These are phyloP conservation scores for Cutaneotrichosporon curvatum DNA, from an alignment of 1,284 basidiomycete genomes.

Conservation along the genomic window DNA sequence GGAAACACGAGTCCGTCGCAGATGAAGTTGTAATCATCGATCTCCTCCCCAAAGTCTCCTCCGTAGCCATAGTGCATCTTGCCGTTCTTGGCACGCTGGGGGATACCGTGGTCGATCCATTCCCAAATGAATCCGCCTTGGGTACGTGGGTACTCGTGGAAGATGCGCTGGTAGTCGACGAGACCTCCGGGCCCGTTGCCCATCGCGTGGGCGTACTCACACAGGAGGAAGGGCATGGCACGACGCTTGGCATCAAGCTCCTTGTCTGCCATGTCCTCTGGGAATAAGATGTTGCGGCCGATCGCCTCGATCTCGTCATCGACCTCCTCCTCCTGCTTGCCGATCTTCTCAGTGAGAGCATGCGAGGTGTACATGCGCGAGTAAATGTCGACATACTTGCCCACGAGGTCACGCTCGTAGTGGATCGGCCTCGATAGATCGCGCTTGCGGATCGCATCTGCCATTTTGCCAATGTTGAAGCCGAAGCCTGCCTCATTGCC, in stretches of 20 bases:
- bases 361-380: conserved; percentile 20
- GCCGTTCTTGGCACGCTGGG: conserved; percentile 7
- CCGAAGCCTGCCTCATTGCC: conserved; percentile 24
- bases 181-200: conserved; percentile 24
- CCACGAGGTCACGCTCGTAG: conserved; percentile 20
- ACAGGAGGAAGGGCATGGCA: conserved; percentile 18
- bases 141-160: conserved; percentile 18
- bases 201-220: conserved; percentile 26
- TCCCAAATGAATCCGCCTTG: conserved; percentile 30
- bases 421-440: conserved; percentile 19
- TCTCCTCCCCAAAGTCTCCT: conserved; percentile 28
- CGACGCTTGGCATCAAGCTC: conserved; percentile 10
- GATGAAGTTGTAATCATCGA: conserved; percentile 24
- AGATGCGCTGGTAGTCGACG: conserved; percentile 20
- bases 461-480: conserved; percentile 19
- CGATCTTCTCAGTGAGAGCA: conserved; percentile 16
- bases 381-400: conserved; percentile 19
- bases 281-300: conserved; percentile 6
- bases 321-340: conserved; percentile 6
- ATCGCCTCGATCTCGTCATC: conserved; percentile 17
- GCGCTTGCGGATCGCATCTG: conserved; percentile 12
- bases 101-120: conserved; percentile 29
- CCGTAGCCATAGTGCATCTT: conserved; percentile 18
- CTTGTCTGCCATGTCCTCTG: conserved; percentile 6
- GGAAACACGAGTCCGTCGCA: conserved; percentile 25